Base-by-base conservation (phyloP, 129 eudicot species). In the Oenanthe sinensis region DNA sequence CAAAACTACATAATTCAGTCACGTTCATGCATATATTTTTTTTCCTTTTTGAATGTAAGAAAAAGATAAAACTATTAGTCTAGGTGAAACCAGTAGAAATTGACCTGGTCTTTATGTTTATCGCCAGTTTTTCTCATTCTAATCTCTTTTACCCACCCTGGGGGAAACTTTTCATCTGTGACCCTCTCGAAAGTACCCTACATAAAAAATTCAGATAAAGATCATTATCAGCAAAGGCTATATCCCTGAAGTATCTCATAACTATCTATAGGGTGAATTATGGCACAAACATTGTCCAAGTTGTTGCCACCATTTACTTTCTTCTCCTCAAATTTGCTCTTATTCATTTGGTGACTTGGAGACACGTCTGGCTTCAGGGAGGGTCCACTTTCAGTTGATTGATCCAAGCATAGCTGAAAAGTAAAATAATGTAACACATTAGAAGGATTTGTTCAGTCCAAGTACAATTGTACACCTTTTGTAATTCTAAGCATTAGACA, bases 141-240 rank as follows among this genome's bases (percentile, higher is more conserved):
- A 77, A 85, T 74, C 82, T 91, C 98, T 85, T 85, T 88, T 30
- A 86, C 82, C 98, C 98, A 93, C 16, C 97, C 98, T 24, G 86
- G 76, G 8, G 98, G 97, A 36, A 93, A 82, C 76, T 84, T 92
- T 20, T 89, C 91, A 71, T 79, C 91, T 0, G 85, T 52, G 60
- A 75, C 73, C 69, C 77, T 83, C 85, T 85, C 86, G 80, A 82
- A 19, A 30, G 80, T 76, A 82, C 79, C 89, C 98, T 93, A 81
- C 33, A 85, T 5, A 85, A 80, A 74, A 78, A 70, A 12, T 76
- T 78, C 67, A 79, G 78, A 36, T 30, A 30, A 13, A 13, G 11
- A 28, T 82, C 50, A 39, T 73, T 43, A 78, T 68, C 44, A 69
- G 78, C 8, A 47, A 40, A 14, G 75, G 7, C 63, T 49, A 77